These are phyloP conservation scores for Cytospora leucostoma DNA, from an alignment of 2,329 filamentous ascomycete genomes.

Conservation along the genomic window DNA sequence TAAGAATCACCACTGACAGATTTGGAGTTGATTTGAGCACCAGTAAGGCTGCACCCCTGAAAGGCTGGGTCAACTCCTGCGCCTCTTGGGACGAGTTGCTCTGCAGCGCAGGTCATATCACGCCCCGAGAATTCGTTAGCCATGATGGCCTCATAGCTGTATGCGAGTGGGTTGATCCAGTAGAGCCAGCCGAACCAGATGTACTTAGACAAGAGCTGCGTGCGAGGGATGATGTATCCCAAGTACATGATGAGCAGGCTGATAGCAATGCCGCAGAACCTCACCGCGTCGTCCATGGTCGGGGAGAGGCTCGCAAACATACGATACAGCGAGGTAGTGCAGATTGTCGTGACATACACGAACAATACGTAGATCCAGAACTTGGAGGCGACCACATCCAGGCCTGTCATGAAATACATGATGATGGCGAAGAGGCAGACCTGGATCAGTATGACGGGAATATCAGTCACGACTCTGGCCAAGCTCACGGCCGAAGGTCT, in stretches of 20 bases:
- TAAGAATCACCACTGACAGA: constrained; percentile 43
- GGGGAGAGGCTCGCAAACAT: constrained; percentile 60
- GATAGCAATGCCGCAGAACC: constrained; percentile 56
- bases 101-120: constrained; percentile 49
- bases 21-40: constrained; percentile 23
- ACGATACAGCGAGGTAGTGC: constrained; percentile 60
- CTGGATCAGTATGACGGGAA: constrained; percentile 64
- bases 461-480: constrained; percentile 59
- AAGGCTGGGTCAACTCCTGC: constrained; percentile 37
- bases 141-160: constrained; percentile 63
- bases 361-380: constrained; percentile 69
- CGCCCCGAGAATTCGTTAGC: constrained; percentile 57
- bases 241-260: constrained; percentile 68
- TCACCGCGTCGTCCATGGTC: constrained; percentile 64
- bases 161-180: constrained; percentile 52
- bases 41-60: constrained; percentile 30
- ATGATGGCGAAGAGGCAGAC: constrained; percentile 68
- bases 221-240: constrained; percentile 63
- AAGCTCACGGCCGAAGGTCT: constrained; percentile 58
- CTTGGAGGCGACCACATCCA: constrained; percentile 64
- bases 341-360: constrained; percentile 58
- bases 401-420: constrained; percentile 76
- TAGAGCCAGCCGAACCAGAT: constrained; percentile 73
- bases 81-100: constrained; percentile 50
- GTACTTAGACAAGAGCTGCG: constrained; percentile 56